A percentile compares a stretch with the other conserved stretches of the same genome.
Evolutionary conservation across 2,329 filamentous ascomycete species (phyloP).

Genomic region (Ilyonectria destructans): DNA sequence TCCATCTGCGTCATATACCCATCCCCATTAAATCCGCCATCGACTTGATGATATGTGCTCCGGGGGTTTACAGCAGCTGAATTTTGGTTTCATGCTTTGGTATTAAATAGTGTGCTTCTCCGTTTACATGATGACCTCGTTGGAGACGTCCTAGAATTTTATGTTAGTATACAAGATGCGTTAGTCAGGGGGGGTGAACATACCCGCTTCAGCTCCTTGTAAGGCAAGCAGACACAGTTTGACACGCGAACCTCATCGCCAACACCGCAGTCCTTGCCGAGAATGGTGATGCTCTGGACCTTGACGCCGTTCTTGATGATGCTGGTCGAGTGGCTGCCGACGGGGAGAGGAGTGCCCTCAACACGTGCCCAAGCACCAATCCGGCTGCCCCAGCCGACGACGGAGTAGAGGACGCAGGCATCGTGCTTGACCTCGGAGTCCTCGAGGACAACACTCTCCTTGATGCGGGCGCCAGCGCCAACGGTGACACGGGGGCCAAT

Average conservation of each 20-base stretch:
- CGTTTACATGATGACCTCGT: slow-evolving; percentile 90
- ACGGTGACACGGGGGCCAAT: slow-evolving; percentile 91
- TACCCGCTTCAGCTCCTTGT: slow-evolving; percentile 97
- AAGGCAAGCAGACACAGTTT: slow-evolving; percentile 97
- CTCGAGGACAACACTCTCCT: slow-evolving; percentile 96
- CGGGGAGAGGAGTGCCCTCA: slow-evolving; percentile 92
- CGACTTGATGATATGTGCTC: slow-evolving; percentile 26
- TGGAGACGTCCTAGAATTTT: slow-evolving; percentile 81
- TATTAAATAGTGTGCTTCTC: slow-evolving; percentile 16
- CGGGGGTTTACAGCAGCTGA: slow-evolving; percentile 12
- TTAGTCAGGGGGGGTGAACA: slow-evolving; percentile 55
- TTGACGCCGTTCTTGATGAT: slow-evolving; percentile 98
- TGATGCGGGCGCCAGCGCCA: slow-evolving; percentile 90
- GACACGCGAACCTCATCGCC: slow-evolving; percentile 96
- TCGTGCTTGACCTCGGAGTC: slow-evolving; percentile 97
- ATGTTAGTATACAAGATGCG: slow-evolving; percentile 46
- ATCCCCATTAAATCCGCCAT: slow-evolving; percentile 30
- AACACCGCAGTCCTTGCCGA: slow-evolving; percentile 96
- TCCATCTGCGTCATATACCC: slow-evolving; percentile 3
- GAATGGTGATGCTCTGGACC: slow-evolving; percentile 97
- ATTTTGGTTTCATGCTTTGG: slow-evolving; percentile 1
- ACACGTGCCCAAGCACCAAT: slow-evolving; percentile 99
- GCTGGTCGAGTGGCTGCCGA: slow-evolving; percentile 91
- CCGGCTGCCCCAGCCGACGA: slow-evolving; percentile 96
- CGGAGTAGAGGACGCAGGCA: slow-evolving; percentile 94